phyloP scores from a whole-genome alignment of 2,329 filamentous ascomycete genomes.

The Escovopsis sp. region DNA sequence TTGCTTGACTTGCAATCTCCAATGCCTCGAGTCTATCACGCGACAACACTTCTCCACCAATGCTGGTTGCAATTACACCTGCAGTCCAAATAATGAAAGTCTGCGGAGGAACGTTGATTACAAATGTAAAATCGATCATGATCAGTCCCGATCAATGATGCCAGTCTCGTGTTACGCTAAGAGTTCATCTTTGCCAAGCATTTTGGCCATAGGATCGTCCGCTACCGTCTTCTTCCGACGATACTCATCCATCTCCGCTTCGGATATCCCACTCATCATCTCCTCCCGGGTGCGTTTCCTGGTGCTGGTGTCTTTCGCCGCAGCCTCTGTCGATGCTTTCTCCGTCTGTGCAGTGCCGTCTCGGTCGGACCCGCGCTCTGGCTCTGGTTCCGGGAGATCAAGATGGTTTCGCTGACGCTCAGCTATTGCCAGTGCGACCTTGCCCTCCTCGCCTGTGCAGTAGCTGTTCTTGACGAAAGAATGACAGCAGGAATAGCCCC shows the following conservation, averaged over 20 bases:
- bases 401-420: slow-evolving; percentile 43
- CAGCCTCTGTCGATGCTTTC: slow-evolving; percentile 15
- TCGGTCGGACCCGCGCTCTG: slow-evolving; percentile 6
- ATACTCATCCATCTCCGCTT: slow-evolving; percentile 79
- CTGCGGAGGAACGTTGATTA: neutral
- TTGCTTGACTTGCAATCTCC: too few relatives aligned
- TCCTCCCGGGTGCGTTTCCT: slow-evolving; percentile 69
- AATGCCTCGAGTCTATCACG: too few relatives aligned
- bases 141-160: neutral
- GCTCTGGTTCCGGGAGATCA: slow-evolving; percentile 21
- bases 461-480: slow-evolving; percentile 93
- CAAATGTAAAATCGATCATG: neutral
- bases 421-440: slow-evolving; percentile 62
- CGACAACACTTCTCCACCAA: too few relatives aligned
- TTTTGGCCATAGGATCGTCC: slow-evolving; percentile 76
- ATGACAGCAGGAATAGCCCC: slow-evolving; percentile 94
- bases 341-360: slow-evolving; percentile 14
- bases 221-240: slow-evolving; percentile 58
- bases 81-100: too few relatives aligned
- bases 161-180: slow-evolving; percentile 20
- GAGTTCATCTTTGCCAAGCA: slow-evolving; percentile 60
- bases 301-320: slow-evolving; percentile 17
- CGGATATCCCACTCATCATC: slow-evolving; percentile 61
- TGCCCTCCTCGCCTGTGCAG: slow-evolving; percentile 86
- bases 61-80: too few relatives aligned